These are phyloP conservation scores for Microdochium paspali DNA, from an alignment of 2,329 filamentous ascomycete species.

Conservation along the genomic window DNA sequence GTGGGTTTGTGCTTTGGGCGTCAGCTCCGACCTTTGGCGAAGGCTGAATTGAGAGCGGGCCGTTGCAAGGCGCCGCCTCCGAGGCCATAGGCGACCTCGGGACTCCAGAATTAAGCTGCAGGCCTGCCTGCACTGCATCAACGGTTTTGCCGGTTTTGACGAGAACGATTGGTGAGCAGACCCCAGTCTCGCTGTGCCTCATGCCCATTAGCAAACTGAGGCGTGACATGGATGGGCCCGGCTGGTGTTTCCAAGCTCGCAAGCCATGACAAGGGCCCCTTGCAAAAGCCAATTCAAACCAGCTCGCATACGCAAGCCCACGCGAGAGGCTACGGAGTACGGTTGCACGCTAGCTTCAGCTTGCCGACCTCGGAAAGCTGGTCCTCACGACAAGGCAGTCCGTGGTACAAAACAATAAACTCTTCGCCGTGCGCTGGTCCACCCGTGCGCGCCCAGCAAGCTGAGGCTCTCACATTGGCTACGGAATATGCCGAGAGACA, in stretches of 20 bases:
- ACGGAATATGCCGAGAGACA: no score
- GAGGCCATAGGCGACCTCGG: neutral
- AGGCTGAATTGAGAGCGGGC: neutral
- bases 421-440: no score
- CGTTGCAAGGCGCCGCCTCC: neutral
- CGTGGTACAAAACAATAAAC: no score
- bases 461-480: no score
- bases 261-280: neutral
- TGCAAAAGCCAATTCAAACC: neutral
- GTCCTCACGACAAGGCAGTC: neutral
- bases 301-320: neutral
- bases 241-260: neutral
- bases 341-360: neutral
- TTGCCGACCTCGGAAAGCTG: neutral
- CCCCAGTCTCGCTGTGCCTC: neutral
- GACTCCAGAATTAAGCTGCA: no score
- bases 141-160: neutral
- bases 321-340: neutral
- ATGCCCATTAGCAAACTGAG: neutral
- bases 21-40: neutral
- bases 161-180: neutral
- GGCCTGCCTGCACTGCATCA: neutral
- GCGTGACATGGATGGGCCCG: neutral
- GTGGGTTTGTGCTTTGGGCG: no score
- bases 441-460: no score